A percentile compares a stretch with the other conserved stretches of the same genome.
Conservation (phyloP, 2,329 filamentous ascomycete species). For the Colletotrichum eleusines region DNA sequence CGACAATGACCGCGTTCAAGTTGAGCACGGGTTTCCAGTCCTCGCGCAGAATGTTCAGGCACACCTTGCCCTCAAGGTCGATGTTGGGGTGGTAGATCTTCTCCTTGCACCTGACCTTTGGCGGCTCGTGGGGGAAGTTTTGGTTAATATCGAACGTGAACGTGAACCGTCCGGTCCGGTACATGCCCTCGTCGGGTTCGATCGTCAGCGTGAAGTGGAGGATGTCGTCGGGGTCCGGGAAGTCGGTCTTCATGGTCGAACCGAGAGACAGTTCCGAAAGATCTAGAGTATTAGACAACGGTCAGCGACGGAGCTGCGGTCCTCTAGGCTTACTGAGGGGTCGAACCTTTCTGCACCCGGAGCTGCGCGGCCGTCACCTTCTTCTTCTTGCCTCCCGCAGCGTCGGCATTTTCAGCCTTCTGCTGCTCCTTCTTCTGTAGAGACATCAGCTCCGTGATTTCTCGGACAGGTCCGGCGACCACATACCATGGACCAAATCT, state of each 20-base stretch:
- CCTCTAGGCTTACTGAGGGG: conserved; percentile 3
- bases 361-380: conserved; percentile 97
- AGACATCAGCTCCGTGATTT: conserved; percentile 13
- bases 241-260: conserved; percentile 83
- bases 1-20: conserved; percentile 95
- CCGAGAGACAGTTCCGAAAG: conserved; percentile 84
- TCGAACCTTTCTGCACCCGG: conserved; percentile 90
- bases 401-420: conserved; percentile 87
- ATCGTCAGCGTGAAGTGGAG: conserved; percentile 86
- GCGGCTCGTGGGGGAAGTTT: conserved; percentile 96
- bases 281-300: conserved; percentile 64
- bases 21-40: conserved; percentile 99
- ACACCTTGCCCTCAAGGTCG: conserved; percentile 96
- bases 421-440: conserved; percentile 94
- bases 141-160: conserved; percentile 95
- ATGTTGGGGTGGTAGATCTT: conserved; percentile 99
- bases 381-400: conserved; percentile 88
- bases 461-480: background rate
- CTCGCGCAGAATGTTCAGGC: conserved; percentile 95
- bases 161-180: conserved; percentile 87
- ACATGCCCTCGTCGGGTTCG: conserved; percentile 87
- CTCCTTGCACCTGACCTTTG: conserved; percentile 95
- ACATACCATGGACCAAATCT: conserved; percentile 98
- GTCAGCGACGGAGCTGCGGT: conserved; percentile 26
- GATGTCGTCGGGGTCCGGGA: conserved; percentile 86